Evolutionary conservation across 768 basidiomycete species (phyloP), one percentile per base, ranked within the genome.

Genomic region (Phlegmacium glaucopus): DNA sequence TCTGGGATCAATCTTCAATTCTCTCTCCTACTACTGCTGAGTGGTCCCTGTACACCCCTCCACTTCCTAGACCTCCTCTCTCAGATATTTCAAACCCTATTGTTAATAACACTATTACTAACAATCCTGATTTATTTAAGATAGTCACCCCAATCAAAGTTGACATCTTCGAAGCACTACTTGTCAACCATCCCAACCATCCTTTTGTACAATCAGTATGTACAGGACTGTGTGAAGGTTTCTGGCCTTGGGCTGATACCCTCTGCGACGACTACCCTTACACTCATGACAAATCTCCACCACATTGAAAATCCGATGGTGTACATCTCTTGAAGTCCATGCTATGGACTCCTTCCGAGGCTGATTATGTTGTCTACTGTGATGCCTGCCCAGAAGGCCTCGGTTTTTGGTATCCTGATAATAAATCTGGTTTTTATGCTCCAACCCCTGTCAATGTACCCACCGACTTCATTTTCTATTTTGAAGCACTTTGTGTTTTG

Each of bases 201-300:
- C 35, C 64, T 57, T 69, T 72, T 25, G 70, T 77, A 0, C 8
- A 49, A 0, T 76, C 70, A 0, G 64, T 76, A 0, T 47, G 56
- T 2, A 9, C 28, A 0, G 64, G 67, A 0, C 55, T 78, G 0
- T 38, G 58, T 0, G 51, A 67, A 1, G 76, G 75, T 0, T 76
- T 77, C 42, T 78, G 73, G 75, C 76, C 76, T 0, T 72, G 53
- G 47, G 70, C 67, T 0, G 50, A 68, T 6, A 67, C 65, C 0
- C 26, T 38, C 9, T 25, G 40, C 1, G 40, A 27, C 0, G 0
- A 63, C 61, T 18, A n/a, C n/a, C 68, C 65, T 3, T 16, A 27
- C 0, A 60, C 44, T 0, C 44, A 52, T 6, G 62, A 70, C 22
- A 48, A 48, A 4, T 56, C 61, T 0, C 6, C 26, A 2, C 47